A percentile compares a stretch with the other conserved stretches of the same genome.
phyloP scores from a whole-genome alignment of 257 asterid species.

The Nicotiana undulata region DNA sequence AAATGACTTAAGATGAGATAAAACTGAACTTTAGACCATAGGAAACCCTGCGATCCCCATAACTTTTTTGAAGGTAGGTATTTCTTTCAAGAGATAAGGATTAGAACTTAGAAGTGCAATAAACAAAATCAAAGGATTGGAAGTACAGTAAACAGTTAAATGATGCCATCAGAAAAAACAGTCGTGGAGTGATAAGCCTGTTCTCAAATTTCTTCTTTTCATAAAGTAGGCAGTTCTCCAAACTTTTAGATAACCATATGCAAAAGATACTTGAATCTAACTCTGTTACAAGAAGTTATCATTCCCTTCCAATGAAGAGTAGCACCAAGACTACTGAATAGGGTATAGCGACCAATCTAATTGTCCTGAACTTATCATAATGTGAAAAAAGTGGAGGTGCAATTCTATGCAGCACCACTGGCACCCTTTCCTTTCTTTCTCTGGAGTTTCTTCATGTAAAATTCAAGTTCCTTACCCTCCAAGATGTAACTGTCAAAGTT shows the following conservation, averaged over 20 bases:
- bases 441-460: constrained; percentile 13
- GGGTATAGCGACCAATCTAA: neutral
- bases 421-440: constrained; percentile 16
- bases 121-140: neutral
- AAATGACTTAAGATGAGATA: no score
- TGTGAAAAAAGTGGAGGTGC: neutral
- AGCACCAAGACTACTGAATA: neutral
- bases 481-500: constrained; percentile 8
- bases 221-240: neutral
- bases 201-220: neutral
- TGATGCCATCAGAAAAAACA: neutral
- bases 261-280: neutral
- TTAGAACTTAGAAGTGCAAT: neutral
- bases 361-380: neutral
- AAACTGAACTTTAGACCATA: neutral
- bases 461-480: constrained; percentile 14
- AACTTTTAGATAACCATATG: neutral
- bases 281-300: neutral
- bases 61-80: no score
- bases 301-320: neutral
- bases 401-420: constrained; percentile 4
- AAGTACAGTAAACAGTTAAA: neutral
- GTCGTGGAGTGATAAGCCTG: neutral
- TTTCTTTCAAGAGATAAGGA: neutral
- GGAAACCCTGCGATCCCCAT: neutral